Evolutionary conservation across 106 monocot genomes (phyloP).

Genomic region (Vanilla planifolia): DNA sequence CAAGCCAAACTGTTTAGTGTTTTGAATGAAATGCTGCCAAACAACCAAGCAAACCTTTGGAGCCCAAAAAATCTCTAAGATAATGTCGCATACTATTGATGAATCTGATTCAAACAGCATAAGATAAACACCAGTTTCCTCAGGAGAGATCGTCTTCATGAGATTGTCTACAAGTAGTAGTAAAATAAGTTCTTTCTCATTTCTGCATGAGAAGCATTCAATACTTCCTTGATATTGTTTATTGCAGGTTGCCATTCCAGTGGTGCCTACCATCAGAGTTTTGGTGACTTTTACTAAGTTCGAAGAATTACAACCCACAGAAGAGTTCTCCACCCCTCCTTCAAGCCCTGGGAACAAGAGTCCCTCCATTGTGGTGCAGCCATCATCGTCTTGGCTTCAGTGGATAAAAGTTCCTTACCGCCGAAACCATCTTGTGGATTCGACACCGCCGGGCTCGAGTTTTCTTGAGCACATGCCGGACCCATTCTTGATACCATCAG

Average conservation of each 20-base stretch:
- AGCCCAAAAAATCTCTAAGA: too few species aligned
- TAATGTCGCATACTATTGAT: too few species aligned
- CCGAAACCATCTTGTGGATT: conserved; percentile 3
- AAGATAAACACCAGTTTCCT: too few species aligned
- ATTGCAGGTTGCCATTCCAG: conserved; percentile 57
- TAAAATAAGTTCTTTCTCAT: too few species aligned
- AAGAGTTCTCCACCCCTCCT: conserved; percentile 39
- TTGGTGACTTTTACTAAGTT: conserved; percentile 69
- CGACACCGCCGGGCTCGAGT: conserved; percentile 1
- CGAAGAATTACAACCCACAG: conserved; percentile 50
- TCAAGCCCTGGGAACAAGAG: conserved; percentile 31
- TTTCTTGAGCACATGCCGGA: conserved; percentile 41
- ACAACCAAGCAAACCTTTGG: too few species aligned
- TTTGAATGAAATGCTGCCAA: too few species aligned
- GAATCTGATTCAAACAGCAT: too few species aligned
- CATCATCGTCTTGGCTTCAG: conserved; percentile 34
- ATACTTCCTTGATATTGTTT: too few species aligned
- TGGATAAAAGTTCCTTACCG: conserved; percentile 34
- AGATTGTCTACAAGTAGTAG: too few species aligned
- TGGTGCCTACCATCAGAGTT: conserved; percentile 60
- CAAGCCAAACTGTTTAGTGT: too few species aligned
- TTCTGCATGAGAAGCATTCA: too few species aligned
- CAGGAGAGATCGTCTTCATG: too few species aligned
- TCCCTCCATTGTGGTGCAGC: conserved; percentile 4
- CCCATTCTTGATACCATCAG: conserved; percentile 49